Evolutionary conservation across 2,329 filamentous ascomycete genomes (phyloP).

Genomic region (Fusarium sp.): DNA sequence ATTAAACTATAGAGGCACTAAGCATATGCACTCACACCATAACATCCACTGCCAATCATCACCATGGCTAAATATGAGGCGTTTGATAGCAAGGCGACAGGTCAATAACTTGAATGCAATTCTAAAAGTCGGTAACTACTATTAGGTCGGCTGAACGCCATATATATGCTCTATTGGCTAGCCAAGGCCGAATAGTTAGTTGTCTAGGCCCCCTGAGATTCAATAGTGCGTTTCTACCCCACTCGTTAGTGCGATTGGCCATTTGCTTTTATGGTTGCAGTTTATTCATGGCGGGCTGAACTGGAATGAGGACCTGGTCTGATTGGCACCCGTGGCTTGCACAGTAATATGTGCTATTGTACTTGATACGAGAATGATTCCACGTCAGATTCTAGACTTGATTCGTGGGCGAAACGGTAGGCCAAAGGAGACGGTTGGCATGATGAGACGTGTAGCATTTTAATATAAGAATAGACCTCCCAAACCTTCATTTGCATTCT

Average conservation of each 20-base stretch:
- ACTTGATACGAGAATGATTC: neutral
- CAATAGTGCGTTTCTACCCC: neutral
- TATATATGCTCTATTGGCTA: neutral
- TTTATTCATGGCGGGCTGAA: neutral
- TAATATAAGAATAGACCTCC: neutral
- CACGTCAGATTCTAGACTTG: neutral
- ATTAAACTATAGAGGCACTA: neutral
- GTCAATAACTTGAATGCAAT: too few relatives aligned
- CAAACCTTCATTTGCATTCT: neutral
- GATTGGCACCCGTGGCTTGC: neutral
- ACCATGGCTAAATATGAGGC: neutral
- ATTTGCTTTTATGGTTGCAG: neutral
- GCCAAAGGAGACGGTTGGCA: neutral
- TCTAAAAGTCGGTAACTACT: neutral
- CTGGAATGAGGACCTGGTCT: neutral
- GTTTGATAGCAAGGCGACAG: neutral
- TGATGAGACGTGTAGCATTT: neutral
- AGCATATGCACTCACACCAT: neutral
- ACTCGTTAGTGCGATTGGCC: neutral
- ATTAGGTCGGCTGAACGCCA: neutral
- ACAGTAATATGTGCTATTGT: neutral
- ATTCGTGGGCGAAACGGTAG: neutral
- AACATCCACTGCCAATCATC: neutral
- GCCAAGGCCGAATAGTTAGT: too few relatives aligned
- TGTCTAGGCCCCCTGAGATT: neutral